phyloP scores from a whole-genome alignment of 441 rosid species.

The Populus hybrid region DNA sequence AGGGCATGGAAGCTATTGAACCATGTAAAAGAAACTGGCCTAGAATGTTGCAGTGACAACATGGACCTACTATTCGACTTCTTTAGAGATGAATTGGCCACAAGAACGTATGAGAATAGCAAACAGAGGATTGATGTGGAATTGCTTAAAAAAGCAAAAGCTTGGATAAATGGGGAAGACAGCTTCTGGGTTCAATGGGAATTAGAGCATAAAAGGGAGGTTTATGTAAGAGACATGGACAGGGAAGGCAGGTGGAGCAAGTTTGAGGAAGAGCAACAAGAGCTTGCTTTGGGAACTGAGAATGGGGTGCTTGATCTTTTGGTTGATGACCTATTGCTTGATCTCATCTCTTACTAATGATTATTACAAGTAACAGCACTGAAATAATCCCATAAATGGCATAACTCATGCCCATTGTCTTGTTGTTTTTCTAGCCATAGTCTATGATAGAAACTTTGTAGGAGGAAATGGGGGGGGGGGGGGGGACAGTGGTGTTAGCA shows the following conservation, averaged over 20 bases:
- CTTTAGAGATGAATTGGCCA: slow-evolving; percentile 47
- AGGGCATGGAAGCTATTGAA: slow-evolving; percentile 43
- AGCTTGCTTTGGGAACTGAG: slow-evolving; percentile 38
- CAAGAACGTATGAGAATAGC: neutral
- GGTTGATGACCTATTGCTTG: slow-evolving; percentile 43
- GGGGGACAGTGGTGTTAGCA: neutral
- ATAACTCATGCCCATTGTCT: slow-evolving; percentile 5
- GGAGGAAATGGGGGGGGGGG: neutral
- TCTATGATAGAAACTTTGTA: neutral
- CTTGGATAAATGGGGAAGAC: slow-evolving; percentile 50
- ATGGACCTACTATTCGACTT: slow-evolving; percentile 45
- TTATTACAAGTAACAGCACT: neutral
- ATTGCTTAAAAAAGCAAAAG: slow-evolving; percentile 34
- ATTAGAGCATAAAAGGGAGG: slow-evolving; percentile 33
- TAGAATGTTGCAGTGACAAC: slow-evolving; percentile 17
- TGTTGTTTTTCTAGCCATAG: neutral
- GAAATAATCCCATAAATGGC: neutral
- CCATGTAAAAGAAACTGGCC: slow-evolving; percentile 35
- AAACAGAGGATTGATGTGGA: slow-evolving; percentile 19
- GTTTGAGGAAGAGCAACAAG: slow-evolving; percentile 40
- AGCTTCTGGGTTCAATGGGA: slow-evolving; percentile 26
- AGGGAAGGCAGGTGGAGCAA: slow-evolving; percentile 39
- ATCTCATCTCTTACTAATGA: slow-evolving; percentile 15
- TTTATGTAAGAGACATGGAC: slow-evolving; percentile 42
- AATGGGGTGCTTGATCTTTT: slow-evolving; percentile 30